Evolutionary conservation across 257 asterid genomes (phyloP), one percentile per base, ranked within the genome.

Genomic region (Solanum appendiculatum): DNA sequence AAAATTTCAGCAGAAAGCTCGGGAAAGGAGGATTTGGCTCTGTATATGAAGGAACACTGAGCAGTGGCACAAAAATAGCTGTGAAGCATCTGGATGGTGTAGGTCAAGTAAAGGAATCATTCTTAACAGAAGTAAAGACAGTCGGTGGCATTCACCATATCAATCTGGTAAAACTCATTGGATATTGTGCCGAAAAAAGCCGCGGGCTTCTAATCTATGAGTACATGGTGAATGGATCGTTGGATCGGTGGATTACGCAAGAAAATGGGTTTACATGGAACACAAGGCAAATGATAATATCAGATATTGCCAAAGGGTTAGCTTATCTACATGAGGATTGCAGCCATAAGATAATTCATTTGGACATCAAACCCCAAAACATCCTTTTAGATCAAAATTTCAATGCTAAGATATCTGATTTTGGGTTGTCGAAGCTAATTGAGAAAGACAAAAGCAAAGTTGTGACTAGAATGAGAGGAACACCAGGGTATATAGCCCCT

Each of bases 301-400:
- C 51, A 25, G 88, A 89, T n/a, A 74, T 89, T n/a, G 89, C 87
- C 0, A 87, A 89, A 66, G 89, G 91, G 2, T 78, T 89, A 81
- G 86, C 88, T 40, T 89, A 89, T 56, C 86, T 89, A 2, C 88
- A 89, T 6, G 88, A 89, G 54, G 88, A 89, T 7, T 89, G 91
- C 83, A 86, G 86, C 33, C 89, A 87, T 29, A 89, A 81, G 74
- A 87, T 89, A 60, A 74, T 87, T 70, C 89, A 89, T 31, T 82
- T 87, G 23, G 89, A 89, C 31, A 89, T 89, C 36, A 85, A 89
- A 63, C 87, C 91, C 0, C 91, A 85, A 56, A 89, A 87, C 87
- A 89, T 89, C 72, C 89, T 89, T 37, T 31, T 89, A 33, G 91
- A 89, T 31, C 82, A 84, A 12, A 3, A 85, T 60, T 89, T 87